phyloP scores from a whole-genome alignment of 139 green algal genomes.

The Haematococcus sp. region DNA sequence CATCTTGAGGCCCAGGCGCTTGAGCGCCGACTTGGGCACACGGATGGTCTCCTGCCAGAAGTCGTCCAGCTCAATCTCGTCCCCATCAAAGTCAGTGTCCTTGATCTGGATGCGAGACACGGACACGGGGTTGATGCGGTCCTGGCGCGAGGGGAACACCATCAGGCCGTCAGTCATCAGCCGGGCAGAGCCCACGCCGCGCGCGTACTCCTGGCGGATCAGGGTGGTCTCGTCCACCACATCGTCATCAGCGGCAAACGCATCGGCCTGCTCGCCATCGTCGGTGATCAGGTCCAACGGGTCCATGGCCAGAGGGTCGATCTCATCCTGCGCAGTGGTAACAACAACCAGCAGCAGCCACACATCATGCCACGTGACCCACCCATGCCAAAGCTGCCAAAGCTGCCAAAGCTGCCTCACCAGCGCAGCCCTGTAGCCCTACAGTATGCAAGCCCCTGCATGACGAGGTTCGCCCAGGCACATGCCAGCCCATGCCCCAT shows the following conservation, averaged over 20 bases:
- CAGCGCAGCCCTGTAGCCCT: too few species aligned
- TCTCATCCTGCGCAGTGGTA: slow-evolving; percentile 8
- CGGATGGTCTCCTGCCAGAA: slow-evolving; percentile 28
- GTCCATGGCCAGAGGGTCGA: slow-evolving; percentile 21
- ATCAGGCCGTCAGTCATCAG: slow-evolving; percentile 1
- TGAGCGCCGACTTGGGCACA: slow-evolving; percentile 32
- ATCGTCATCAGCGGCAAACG: background rate
- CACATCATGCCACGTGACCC: too few species aligned
- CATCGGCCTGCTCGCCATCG: slow-evolving; percentile 6
- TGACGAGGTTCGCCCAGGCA: too few species aligned
- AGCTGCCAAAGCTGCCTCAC: too few species aligned
- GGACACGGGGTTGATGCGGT: slow-evolving; percentile 5
- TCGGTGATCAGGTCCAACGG: slow-evolving; percentile 20
- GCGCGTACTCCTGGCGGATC: background rate
- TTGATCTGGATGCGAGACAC: slow-evolving; percentile 12
- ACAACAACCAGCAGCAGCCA: background rate
- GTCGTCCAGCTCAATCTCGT: slow-evolving; percentile 45
- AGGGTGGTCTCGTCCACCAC: slow-evolving; percentile 3
- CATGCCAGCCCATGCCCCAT: too few species aligned
- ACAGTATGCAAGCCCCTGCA: too few species aligned
- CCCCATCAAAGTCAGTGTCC: slow-evolving; percentile 38
- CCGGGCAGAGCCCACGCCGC: background rate
- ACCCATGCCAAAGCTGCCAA: too few species aligned
- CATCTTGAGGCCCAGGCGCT: slow-evolving; percentile 30
- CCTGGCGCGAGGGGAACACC: background rate